Evolutionary conservation across 441 rosid genomes (phyloP).

Genomic region (Erysimum pusillum): DNA sequence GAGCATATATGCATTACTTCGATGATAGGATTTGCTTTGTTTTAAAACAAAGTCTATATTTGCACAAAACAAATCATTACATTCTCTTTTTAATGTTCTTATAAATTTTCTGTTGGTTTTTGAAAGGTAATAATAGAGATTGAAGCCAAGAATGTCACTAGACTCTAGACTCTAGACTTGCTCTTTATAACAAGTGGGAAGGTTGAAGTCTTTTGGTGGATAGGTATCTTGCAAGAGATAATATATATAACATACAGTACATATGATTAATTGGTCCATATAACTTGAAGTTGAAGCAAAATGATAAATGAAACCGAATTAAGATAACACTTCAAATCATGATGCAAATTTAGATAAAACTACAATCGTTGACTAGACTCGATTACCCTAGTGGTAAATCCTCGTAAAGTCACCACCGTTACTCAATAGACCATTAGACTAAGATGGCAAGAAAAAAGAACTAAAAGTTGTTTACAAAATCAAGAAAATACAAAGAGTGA

Average conservation of each 20-base stretch:
- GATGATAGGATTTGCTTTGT: constrained; percentile 54
- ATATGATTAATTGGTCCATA: not conserved
- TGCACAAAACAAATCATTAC: constrained; percentile 32
- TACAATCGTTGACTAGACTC: no score
- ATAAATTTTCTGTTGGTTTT: not conserved
- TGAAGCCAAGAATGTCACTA: constrained; percentile 44
- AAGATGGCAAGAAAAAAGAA: not conserved
- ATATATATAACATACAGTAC: not conserved
- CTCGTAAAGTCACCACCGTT: no score
- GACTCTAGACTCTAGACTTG: constrained; percentile 37
- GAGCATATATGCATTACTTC: constrained; percentile 81
- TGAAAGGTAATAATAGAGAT: not conserved
- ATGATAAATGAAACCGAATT: not conserved
- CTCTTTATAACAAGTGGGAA: constrained; percentile 37
- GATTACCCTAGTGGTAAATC: no score
- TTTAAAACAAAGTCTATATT: constrained; percentile 27
- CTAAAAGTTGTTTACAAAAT: not conserved
- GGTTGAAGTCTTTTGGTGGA: constrained; percentile 42
- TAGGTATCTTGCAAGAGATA: constrained; percentile 28
- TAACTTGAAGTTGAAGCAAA: not conserved
- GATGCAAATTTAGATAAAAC: not conserved
- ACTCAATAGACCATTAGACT: not conserved
- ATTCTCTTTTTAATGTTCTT: constrained; percentile 4
- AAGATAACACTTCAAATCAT: not conserved
- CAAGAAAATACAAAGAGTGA: not conserved